Evolutionary conservation across 192 early-diverging fungal species (phyloP), one percentile per base, ranked within the genome.

Genomic region (Coemansia sp.): DNA sequence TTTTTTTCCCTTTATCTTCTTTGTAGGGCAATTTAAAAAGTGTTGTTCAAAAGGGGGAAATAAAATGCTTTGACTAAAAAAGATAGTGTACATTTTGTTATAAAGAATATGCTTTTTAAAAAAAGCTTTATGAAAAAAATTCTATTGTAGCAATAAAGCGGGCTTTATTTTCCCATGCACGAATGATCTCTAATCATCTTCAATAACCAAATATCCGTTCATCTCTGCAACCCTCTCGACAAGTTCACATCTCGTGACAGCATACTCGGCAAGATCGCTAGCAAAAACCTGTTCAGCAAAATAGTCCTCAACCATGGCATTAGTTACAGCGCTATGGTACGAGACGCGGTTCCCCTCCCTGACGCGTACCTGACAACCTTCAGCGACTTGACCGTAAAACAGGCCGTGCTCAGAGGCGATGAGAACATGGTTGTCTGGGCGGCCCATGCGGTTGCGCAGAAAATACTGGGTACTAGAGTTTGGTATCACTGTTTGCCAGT

Each of bases 261-360:
- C 15, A n/a, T 55, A 55, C 17, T 55, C 53, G 15, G 1, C 32
- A 5, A 55, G 53, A 33, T 55, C 53, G n/a, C 53, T 55, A n/a
- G 53, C 29, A 37, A 27, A 55, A 7, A 55, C 53, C 4, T 55
- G 17, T 17, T 55, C 53, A 18, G 53, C 53, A 55, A 55, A 55
- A 27, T 55, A 55, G 17, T 55, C 53, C 9, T 37, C 34, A 7
- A 32, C 32, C 2, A 35, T 11, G 8, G 12, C 26, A 18, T 12
- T n/a, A n/a, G n/a, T n/a, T n/a, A n/a, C 53, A 11, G 53, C 32
- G 33, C 19, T 34, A 17, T 55, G 53, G 14, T 55, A 55, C 3
- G 17, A 9, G 32, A 55, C 19, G 9, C 32, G 18, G 19, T 55
- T 55, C 17, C 53, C 53, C 4, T 12, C 14, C 19, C 17, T 21